Percentiles rank a stretch among this genome's conserved stretches.
Evolutionary conservation across 169 alveolate genomes (phyloP).

Genomic region (Plasmodium vivax): DNA sequence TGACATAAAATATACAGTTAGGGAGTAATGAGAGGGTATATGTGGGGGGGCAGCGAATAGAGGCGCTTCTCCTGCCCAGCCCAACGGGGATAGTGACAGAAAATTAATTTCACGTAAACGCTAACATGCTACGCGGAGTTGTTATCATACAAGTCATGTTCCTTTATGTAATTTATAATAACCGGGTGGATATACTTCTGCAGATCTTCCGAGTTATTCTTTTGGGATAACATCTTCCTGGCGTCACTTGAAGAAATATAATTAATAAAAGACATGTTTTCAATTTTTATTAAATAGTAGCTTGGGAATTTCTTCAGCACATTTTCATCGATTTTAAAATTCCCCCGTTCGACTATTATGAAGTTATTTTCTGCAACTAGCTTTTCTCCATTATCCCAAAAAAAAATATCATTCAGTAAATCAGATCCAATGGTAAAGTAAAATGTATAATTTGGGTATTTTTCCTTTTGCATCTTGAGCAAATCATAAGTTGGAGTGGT

Average conservation of each 20-base stretch:
- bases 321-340: conserved; percentile 43
- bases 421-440: conserved; percentile 55
- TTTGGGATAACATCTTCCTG: conserved; percentile 31
- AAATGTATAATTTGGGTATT: conserved; percentile 42
- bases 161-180: conserved; percentile 31
- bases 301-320: conserved; percentile 34
- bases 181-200: conserved; percentile 29
- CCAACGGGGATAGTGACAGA: neutral
- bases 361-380: conserved; percentile 54
- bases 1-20: neutral
- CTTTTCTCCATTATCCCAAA: conserved; percentile 65
- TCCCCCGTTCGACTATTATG: conserved; percentile 53
- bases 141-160: conserved; percentile 29
- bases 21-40: neutral
- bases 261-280: conserved; percentile 33
- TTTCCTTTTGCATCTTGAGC: conserved; percentile 39
- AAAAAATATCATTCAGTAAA: conserved; percentile 19
- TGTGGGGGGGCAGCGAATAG: neutral
- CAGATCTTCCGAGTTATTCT: conserved; percentile 36
- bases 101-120: conserved; percentile 9
- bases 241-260: conserved; percentile 65
- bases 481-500: conserved; percentile 64
- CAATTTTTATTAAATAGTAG: conserved; percentile 50
- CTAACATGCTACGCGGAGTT: neutral
- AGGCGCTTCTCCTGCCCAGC: neutral